Evolutionary conservation across 768 basidiomycete species (phyloP).

Genomic region (Piloderma croceum): DNA sequence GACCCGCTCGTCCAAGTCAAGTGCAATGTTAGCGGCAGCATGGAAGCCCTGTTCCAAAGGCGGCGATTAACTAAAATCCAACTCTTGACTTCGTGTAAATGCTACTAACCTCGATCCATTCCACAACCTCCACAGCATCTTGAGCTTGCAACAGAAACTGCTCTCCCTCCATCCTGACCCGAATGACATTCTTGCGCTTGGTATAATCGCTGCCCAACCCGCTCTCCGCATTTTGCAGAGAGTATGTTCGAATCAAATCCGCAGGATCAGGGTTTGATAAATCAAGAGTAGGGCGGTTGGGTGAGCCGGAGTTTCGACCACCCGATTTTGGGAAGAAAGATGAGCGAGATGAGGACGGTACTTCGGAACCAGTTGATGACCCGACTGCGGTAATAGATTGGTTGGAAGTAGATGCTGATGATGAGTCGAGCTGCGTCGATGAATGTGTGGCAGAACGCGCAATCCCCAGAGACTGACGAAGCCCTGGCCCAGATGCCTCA

Average conservation of each 20-base stretch:
- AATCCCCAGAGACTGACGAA: background rate
- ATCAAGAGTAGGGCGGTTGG: constrained; percentile 19
- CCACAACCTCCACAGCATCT: constrained; percentile 78
- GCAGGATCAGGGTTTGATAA: constrained; percentile 38
- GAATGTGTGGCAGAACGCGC: background rate
- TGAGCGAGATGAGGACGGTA: background rate
- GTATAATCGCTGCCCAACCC: constrained; percentile 92
- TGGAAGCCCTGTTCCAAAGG: constrained; percentile 62
- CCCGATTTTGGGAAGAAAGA: background rate
- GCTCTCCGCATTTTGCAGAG: constrained; percentile 86
- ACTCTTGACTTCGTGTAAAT: constrained; percentile 2
- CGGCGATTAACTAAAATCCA: too few species aligned
- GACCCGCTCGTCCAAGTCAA: constrained; percentile 85
- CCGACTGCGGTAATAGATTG: background rate
- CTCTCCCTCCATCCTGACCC: constrained; percentile 88
- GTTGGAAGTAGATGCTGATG: background rate
- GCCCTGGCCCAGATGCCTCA: background rate
- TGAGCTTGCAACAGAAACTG: constrained; percentile 92
- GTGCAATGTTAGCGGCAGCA: constrained; percentile 83
- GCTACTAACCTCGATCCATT: constrained; percentile 85
- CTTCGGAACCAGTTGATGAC: background rate
- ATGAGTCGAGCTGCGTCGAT: background rate
- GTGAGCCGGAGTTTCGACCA: background rate
- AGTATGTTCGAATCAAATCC: constrained; percentile 66
- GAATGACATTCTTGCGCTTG: constrained; percentile 91